Conservation (phyloP, 352 stramenopile genomes). For the Phytophthora tubulina region DNA sequence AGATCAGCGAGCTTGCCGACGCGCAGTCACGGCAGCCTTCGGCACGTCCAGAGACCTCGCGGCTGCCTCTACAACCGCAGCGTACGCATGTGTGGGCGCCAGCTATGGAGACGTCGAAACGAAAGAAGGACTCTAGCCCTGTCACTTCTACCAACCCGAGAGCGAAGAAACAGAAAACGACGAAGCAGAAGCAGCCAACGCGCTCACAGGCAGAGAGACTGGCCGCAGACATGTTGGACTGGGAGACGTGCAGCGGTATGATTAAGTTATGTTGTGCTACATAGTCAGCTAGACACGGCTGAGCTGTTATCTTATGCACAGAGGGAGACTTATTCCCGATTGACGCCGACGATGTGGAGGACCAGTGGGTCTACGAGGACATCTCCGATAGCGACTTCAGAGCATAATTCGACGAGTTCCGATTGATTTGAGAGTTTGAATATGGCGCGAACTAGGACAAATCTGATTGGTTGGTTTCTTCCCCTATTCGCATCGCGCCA, state of each 20-base stretch:
- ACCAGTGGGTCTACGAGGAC: constrained; percentile 65
- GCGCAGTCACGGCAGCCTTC: constrained; percentile 24
- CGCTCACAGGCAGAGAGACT: constrained; percentile 40
- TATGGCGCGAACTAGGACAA: constrained; percentile 11
- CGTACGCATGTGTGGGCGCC: constrained; percentile 42
- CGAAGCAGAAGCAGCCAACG: constrained; percentile 9
- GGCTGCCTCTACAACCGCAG: constrained; percentile 7
- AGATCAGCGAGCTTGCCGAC: constrained; percentile 80
- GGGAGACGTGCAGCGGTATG: constrained; percentile 75
- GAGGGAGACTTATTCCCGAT: constrained; percentile 47
- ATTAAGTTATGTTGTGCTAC: neutral
- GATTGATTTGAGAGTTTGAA: neutral
- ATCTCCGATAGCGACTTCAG: constrained; percentile 80
- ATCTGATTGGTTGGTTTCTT: constrained; percentile 11
- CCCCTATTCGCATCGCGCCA: constrained; percentile 18
- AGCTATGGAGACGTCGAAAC: constrained; percentile 5
- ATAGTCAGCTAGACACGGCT: neutral
- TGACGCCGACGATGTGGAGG: constrained; percentile 31
- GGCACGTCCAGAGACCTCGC: constrained; percentile 1
- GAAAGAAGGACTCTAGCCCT: neutral
- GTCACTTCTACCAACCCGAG: neutral
- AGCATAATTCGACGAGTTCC: constrained; percentile 4
- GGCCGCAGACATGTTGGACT: constrained; percentile 62
- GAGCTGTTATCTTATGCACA: constrained; percentile 1
- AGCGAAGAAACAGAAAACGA: constrained; percentile 35